Conservation (phyloP, 352 stramenopile genomes). For the Globisporangium middletonii region DNA sequence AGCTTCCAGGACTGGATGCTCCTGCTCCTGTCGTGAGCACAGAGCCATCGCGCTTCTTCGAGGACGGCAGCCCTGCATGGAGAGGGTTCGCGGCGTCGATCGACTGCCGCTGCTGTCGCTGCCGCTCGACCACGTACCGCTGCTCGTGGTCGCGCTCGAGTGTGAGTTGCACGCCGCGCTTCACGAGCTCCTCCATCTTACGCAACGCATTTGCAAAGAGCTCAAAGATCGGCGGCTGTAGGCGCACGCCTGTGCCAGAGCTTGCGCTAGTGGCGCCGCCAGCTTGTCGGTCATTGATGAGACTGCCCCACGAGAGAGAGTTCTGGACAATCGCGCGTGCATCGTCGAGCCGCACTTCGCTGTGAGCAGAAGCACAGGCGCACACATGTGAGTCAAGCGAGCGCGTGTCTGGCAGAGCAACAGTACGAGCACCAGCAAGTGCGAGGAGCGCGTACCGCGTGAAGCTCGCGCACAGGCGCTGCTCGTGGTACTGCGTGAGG, state of each 20-base stretch:
- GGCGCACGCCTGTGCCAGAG: background rate
- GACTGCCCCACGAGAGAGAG: constrained; percentile 27
- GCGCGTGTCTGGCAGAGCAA: background rate
- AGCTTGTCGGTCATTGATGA: constrained; percentile 16
- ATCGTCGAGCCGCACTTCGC: constrained; percentile 60
- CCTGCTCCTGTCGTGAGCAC: background rate
- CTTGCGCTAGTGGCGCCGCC: constrained; percentile 10
- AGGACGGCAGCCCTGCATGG: background rate
- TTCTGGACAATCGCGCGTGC: constrained; percentile 69
- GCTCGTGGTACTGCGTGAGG: constrained; percentile 45
- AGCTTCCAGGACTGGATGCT: background rate
- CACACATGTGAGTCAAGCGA: background rate
- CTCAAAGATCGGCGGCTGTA: constrained; percentile 17
- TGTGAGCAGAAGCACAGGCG: constrained; percentile 3
- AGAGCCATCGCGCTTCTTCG: constrained; percentile 20
- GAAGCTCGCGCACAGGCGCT: constrained; percentile 41
- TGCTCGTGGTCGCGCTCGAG: constrained; percentile 64
- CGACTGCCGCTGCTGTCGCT: constrained; percentile 26
- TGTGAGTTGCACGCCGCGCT: constrained; percentile 54
- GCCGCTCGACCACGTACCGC: constrained; percentile 33
- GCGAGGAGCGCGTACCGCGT: constrained; percentile 25
- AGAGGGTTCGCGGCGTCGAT: constrained; percentile 13
- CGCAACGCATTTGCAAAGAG: constrained; percentile 35
- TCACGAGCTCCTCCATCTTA: constrained; percentile 58
- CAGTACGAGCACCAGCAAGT: background rate